Evolutionary conservation across 1,284 basidiomycete species (phyloP).

Genomic region (Coniferiporia sulphurascens): DNA sequence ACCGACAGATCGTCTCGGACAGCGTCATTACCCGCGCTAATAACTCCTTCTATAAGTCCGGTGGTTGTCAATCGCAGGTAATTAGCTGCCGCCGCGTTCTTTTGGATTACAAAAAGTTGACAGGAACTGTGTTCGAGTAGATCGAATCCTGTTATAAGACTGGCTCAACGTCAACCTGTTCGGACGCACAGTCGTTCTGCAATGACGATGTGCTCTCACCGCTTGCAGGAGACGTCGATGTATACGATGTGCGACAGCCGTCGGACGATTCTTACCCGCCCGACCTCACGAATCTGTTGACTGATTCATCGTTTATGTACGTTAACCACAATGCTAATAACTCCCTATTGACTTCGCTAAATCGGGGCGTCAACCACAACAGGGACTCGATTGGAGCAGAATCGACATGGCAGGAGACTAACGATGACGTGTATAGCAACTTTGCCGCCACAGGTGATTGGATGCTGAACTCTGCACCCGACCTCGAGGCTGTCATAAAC

Average conservation of each 20-base stretch:
- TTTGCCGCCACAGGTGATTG: slow-evolving; percentile 58
- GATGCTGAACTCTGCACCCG: slow-evolving; percentile 54
- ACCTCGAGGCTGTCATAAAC: slow-evolving; percentile 55
- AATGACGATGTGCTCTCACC: slow-evolving; percentile 48
- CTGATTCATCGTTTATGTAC: slow-evolving; percentile 26
- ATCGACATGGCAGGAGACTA: slow-evolving; percentile 42
- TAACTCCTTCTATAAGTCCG: slow-evolving; percentile 37
- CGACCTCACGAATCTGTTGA: slow-evolving; percentile 40
- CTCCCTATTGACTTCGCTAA: no score
- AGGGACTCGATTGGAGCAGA: slow-evolving; percentile 45
- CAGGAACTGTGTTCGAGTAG: slow-evolving; percentile 25
- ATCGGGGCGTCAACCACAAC: not conserved
- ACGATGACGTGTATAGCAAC: slow-evolving; percentile 44
- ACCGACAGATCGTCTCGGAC: slow-evolving; percentile 44
- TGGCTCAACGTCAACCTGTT: slow-evolving; percentile 45
- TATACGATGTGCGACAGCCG: slow-evolving; percentile 49
- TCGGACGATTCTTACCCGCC: slow-evolving; percentile 55
- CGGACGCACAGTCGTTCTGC: slow-evolving; percentile 49
- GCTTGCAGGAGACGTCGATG: slow-evolving; percentile 42
- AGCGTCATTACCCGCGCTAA: slow-evolving; percentile 39
- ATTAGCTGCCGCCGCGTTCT: not conserved
- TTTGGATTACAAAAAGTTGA: not conserved
- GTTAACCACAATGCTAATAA: not conserved
- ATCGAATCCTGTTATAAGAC: slow-evolving; percentile 47
- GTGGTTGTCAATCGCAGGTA: slow-evolving; percentile 47